phyloP scores from a whole-genome alignment of 2,329 filamentous ascomycete genomes.

The Cercospora sp. region DNA sequence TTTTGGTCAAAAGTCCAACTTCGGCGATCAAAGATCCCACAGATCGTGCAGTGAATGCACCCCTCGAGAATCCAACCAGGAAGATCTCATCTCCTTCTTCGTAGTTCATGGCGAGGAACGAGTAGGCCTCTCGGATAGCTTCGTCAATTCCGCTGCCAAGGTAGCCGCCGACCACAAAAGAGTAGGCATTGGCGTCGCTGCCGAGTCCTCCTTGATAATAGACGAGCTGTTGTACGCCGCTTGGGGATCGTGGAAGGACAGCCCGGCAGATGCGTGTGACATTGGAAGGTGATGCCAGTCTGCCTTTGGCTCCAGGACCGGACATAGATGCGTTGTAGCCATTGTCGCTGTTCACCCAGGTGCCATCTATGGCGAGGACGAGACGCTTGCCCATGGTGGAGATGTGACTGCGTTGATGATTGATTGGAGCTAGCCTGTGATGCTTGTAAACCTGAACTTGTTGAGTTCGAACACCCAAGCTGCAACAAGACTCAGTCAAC shows the following conservation, averaged over 20 bases:
- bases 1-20: conserved; percentile 43
- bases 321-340: conserved; percentile 17
- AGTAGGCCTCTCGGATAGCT: conserved; percentile 61
- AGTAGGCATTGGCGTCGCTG: conserved; percentile 23
- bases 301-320: conserved; percentile 12
- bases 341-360: conserved; percentile 27
- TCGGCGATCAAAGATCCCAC: conserved; percentile 46
- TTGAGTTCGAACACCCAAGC: background rate
- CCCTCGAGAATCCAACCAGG: conserved; percentile 48
- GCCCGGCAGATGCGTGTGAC: conserved; percentile 33
- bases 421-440: background rate
- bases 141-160: conserved; percentile 36
- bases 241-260: conserved; percentile 24
- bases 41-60: conserved; percentile 46
- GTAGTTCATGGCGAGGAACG: conserved; percentile 63
- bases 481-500: background rate
- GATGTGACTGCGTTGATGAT: background rate
- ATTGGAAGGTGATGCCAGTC: conserved; percentile 28
- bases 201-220: conserved; percentile 37
- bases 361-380: conserved; percentile 29
- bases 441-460: background rate
- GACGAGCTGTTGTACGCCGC: conserved; percentile 31
- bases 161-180: conserved; percentile 28
- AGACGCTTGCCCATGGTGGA: conserved; percentile 21
- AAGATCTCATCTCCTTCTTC: conserved; percentile 45